A percentile compares a stretch with the other conserved stretches of the same genome.
These are phyloP conservation scores for Trapa bicornis DNA, from an alignment of 345 rosid genomes.

Conservation along the genomic window DNA sequence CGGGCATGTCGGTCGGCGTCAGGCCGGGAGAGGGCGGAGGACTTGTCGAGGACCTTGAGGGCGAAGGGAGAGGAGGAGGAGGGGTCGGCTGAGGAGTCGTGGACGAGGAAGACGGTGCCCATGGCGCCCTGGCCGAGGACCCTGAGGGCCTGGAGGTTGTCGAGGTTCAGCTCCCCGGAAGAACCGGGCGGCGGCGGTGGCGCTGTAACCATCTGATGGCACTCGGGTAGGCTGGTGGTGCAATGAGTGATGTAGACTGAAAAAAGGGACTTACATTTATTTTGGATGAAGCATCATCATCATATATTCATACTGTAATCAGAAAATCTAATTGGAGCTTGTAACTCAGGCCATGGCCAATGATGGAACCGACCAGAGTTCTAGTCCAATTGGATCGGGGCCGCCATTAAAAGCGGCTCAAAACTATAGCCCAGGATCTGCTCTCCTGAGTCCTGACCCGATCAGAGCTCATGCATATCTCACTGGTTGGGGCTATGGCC, in stretches of 20 bases:
- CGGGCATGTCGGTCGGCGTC: constrained; percentile 68
- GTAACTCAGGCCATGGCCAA: too few species aligned
- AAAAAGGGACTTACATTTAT: background rate
- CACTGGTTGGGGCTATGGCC: too few species aligned
- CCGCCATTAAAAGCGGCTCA: too few species aligned
- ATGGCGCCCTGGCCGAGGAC: constrained; percentile 81
- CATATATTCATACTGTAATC: too few species aligned
- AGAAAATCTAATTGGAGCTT: too few species aligned
- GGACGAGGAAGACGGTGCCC: constrained; percentile 88
- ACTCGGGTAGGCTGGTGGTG: background rate
- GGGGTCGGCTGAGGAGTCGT: constrained; percentile 30
- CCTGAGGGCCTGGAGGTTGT: constrained; percentile 44
- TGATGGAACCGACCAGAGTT: too few species aligned
- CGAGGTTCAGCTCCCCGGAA: constrained; percentile 22
- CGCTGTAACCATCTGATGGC: background rate
- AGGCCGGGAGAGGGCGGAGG: constrained; percentile 31
- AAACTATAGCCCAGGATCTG: too few species aligned
- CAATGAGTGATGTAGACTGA: constrained; percentile 14
- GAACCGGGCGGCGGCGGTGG: background rate
- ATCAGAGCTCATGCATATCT: too few species aligned
- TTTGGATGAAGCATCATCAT: too few species aligned
- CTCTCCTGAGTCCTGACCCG: too few species aligned
- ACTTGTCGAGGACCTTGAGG: constrained; percentile 64
- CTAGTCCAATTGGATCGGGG: too few species aligned
- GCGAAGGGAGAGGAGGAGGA: constrained; percentile 49